Percentiles rank a stretch among this genome's conserved stretches.
Conservation (phyloP, 1,284 basidiomycete genomes). For the Cryptococcus sp. region DNA sequence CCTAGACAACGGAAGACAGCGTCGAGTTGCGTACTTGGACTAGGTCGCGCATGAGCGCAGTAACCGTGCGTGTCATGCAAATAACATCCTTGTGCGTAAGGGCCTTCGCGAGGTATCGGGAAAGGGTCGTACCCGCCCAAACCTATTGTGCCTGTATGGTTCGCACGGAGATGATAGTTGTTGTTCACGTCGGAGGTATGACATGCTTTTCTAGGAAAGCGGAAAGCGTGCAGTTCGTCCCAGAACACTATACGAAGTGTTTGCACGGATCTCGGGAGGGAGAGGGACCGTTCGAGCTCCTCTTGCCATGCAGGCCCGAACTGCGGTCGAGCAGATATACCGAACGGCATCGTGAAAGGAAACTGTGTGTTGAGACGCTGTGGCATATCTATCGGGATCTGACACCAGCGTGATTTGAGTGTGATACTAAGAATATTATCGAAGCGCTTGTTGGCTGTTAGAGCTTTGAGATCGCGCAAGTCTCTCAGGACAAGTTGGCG, state of each 20-base stretch:
- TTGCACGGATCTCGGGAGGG: constrained; percentile 1
- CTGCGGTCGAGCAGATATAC: neutral
- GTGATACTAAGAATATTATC: constrained; percentile 6
- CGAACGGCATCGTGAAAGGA: neutral
- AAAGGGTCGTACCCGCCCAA: too few species aligned
- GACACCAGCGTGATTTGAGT: constrained; percentile 6
- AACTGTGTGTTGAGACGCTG: too few species aligned
- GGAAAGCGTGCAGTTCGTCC: constrained; percentile 9
- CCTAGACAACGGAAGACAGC: too few species aligned
- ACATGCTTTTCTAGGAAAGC: neutral
- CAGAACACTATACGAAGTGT: constrained; percentile 5
- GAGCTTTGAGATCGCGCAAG: neutral
- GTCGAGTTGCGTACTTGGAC: too few species aligned
- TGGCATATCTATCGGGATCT: too few species aligned
- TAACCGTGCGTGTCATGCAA: too few species aligned
- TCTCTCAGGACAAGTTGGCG: constrained; percentile 6
- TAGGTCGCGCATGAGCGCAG: too few species aligned
- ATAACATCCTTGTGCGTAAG: too few species aligned
- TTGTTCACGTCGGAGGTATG: too few species aligned
- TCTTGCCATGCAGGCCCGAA: neutral
- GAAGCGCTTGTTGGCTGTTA: neutral
- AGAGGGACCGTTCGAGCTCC: neutral
- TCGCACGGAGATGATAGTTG: too few species aligned
- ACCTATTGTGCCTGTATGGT: too few species aligned
- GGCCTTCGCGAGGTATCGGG: too few species aligned